Evolutionary conservation across 257 asterid genomes (phyloP).

Genomic region (Rehmannia glutinosa): DNA sequence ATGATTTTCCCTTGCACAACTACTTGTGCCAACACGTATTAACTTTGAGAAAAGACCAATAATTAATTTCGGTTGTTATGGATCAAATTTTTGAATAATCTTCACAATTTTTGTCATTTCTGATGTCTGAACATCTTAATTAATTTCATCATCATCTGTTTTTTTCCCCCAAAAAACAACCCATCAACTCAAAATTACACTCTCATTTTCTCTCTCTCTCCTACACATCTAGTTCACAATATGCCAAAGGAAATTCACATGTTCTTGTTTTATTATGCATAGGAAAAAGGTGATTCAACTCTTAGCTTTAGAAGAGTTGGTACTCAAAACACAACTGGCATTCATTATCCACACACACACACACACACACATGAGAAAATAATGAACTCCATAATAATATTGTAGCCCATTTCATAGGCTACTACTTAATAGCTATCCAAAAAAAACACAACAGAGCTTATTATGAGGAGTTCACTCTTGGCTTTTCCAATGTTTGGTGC

Average conservation of each 20-base stretch:
- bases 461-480: slow-evolving; percentile 5
- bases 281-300: slow-evolving; percentile 35
- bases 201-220: slow-evolving; percentile 11
- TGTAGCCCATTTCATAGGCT: slow-evolving; percentile 18
- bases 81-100: no score
- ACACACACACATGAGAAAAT: slow-evolving; percentile 19
- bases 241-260: slow-evolving; percentile 74
- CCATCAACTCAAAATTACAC: not conserved
- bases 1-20: not conserved
- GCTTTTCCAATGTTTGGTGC: slow-evolving; percentile 13
- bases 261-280: slow-evolving; percentile 51
- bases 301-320: slow-evolving; percentile 21
- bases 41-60: not conserved
- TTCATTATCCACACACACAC: slow-evolving; percentile 34
- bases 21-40: not conserved
- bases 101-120: no score
- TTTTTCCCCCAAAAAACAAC: not conserved
- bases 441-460: not conserved
- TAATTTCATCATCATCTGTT: not conserved
- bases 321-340: slow-evolving; percentile 30
- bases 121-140: not conserved
- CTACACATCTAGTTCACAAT: slow-evolving; percentile 25
- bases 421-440: slow-evolving; percentile 5
- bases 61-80: not conserved
- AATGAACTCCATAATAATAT: slow-evolving; percentile 19